phyloP scores from a whole-genome alignment of 371 early-diverging fungal species.

The Mortierella sp. region DNA sequence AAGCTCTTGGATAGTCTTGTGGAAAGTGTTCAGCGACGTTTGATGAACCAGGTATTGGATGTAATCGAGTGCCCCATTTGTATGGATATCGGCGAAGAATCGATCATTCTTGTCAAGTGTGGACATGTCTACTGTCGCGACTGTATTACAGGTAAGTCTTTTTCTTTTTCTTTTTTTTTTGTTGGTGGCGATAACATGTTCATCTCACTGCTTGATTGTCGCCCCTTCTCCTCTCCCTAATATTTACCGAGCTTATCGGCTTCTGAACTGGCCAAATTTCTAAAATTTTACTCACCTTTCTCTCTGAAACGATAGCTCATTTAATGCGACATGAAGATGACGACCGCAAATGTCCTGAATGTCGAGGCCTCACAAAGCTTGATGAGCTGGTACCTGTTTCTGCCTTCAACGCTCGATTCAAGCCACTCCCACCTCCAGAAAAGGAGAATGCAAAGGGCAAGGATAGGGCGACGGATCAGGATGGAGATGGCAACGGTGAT shows the following conservation, averaged over 20 bases:
- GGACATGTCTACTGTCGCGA: constrained; percentile 50
- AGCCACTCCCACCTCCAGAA: constrained; percentile 1
- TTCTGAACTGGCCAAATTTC: too few species aligned
- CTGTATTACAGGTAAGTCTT: constrained; percentile 36
- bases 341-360: constrained; percentile 48
- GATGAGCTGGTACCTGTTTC: constrained; percentile 33
- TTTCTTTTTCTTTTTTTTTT: neutral
- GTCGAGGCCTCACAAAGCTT: constrained; percentile 20
- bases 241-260: too few species aligned
- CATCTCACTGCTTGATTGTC: too few species aligned
- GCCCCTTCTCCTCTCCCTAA: too few species aligned
- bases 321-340: constrained; percentile 36
- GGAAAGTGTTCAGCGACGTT: constrained; percentile 43
- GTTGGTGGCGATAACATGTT: too few species aligned
- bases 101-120: constrained; percentile 38
- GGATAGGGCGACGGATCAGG: constrained; percentile 21
- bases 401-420: constrained; percentile 41
- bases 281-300: neutral
- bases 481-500: neutral
- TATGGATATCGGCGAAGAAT: constrained; percentile 51
- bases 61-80: constrained; percentile 48
- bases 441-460: constrained; percentile 38
- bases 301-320: constrained; percentile 9
- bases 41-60: constrained; percentile 63
- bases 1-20: constrained; percentile 24